phyloP scores from a whole-genome alignment of 2,329 filamentous ascomycete genomes.

The Alternaria longipes region DNA sequence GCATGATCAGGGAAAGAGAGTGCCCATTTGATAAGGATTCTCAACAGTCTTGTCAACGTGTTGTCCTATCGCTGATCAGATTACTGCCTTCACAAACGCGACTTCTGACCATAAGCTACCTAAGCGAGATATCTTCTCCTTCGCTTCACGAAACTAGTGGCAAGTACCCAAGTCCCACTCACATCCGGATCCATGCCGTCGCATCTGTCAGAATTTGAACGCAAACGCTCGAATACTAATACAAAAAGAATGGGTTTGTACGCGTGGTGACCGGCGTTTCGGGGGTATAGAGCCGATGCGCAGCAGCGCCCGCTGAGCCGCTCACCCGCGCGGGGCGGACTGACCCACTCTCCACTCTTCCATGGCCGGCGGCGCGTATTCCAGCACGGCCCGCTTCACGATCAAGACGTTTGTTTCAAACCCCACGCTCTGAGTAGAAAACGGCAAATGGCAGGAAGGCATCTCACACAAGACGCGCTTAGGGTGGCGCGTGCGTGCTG shows the following conservation, averaged over 20 bases:
- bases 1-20: neutral
- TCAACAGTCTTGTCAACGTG: too few relatives aligned
- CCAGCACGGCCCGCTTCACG: neutral
- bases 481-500: neutral
- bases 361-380: neutral
- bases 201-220: too few relatives aligned
- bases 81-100: too few relatives aligned
- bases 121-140: too few relatives aligned
- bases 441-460: conserved; percentile 3
- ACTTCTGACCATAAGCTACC: too few relatives aligned
- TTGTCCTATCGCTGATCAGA: too few relatives aligned
- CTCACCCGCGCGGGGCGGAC: neutral
- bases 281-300: neutral
- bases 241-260: neutral
- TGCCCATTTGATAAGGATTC: neutral
- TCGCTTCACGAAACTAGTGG: too few relatives aligned
- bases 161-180: too few relatives aligned
- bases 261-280: neutral
- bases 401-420: conserved; percentile 1
- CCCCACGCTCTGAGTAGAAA: neutral
- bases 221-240: neutral
- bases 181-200: too few relatives aligned
- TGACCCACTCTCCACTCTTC: neutral
- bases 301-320: neutral
- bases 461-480: neutral